Evolutionary conservation across 805 yeast genomes (phyloP).

Genomic region (Nakazawaea ambrosiae): DNA sequence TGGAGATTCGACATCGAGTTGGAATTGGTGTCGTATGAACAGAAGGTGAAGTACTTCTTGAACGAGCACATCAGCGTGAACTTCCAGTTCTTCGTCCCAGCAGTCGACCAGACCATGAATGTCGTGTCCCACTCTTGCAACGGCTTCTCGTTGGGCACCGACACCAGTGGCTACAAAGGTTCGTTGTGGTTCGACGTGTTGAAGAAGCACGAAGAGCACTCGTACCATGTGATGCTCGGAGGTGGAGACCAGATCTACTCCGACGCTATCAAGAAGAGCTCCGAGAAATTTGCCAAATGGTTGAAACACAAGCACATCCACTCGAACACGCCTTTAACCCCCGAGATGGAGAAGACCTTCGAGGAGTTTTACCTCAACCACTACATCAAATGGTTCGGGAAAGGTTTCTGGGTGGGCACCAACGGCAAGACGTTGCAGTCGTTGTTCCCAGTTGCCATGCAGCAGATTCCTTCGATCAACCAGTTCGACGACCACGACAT

Average conservation of each 20-base stretch:
- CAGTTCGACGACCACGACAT: conserved; percentile 94
- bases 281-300: conserved; percentile 57
- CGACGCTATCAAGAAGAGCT: conserved; percentile 65
- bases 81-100: conserved; percentile 67
- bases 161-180: conserved; percentile 60
- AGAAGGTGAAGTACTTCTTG: conserved; percentile 55
- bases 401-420: conserved; percentile 75
- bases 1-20: conserved; percentile 60
- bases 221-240: conserved; percentile 91
- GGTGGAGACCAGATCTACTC: conserved; percentile 96
- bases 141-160: conserved; percentile 76
- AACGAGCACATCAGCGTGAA: conserved; percentile 32
- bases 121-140: conserved; percentile 82
- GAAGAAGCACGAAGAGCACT: conserved; percentile 48
- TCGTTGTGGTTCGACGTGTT: conserved; percentile 85
- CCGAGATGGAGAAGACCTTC: conserved; percentile 46
- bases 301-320: conserved; percentile 41
- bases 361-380: conserved; percentile 62
- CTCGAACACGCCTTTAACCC: conserved; percentile 33
- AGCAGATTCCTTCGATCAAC: conserved; percentile 80
- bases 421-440: conserved; percentile 60
- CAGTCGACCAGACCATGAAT: conserved; percentile 63
- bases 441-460: conserved; percentile 66
- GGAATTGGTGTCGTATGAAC: conserved; percentile 41
- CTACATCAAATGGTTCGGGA: conserved; percentile 85